Conservation (phyloP, 2,329 filamentous ascomycete genomes). For the Zymoseptoria passerinii region DNA sequence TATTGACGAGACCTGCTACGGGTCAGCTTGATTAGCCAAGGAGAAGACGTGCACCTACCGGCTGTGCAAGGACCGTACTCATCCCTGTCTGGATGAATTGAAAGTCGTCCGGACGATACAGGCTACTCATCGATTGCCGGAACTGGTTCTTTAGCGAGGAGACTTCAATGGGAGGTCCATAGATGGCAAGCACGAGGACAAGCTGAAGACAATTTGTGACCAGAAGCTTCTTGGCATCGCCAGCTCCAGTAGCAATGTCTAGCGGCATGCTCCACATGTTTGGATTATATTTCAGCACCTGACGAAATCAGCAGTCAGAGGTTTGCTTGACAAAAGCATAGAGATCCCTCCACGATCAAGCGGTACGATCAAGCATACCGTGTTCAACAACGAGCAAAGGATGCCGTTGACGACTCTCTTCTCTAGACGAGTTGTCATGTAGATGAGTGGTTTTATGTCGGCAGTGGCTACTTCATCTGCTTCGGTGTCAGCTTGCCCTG, state of each 20-base stretch:
- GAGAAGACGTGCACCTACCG: constrained; percentile 36
- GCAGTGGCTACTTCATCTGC: constrained; percentile 63
- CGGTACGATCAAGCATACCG: constrained; percentile 48
- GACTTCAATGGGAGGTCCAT: constrained; percentile 19
- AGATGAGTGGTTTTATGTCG: constrained; percentile 77
- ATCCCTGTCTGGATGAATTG: constrained; percentile 61
- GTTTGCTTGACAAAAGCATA: neutral
- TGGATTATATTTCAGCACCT: constrained; percentile 93
- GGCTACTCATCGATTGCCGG: constrained; percentile 78
- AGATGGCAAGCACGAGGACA: constrained; percentile 53
- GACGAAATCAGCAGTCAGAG: constrained; percentile 3
- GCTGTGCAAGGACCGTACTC: constrained; percentile 65
- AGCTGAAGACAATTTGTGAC: constrained; percentile 90
- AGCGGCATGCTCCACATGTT: constrained; percentile 71
- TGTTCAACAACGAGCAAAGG: constrained; percentile 88
- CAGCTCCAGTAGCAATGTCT: constrained; percentile 79
- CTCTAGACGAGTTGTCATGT: constrained; percentile 78
- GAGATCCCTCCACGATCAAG: neutral
- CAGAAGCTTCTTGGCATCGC: constrained; percentile 65
- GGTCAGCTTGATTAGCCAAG: constrained; percentile 18
- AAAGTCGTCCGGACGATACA: constrained; percentile 92
- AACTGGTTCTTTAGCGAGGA: constrained; percentile 68
- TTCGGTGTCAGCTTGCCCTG: constrained; percentile 8
- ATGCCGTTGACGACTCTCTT: constrained; percentile 87
- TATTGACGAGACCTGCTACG: constrained; percentile 50